Evolutionary conservation across 345 rosid species (phyloP), one percentile per base, ranked within the genome.

Genomic region (Camelina neglecta): DNA sequence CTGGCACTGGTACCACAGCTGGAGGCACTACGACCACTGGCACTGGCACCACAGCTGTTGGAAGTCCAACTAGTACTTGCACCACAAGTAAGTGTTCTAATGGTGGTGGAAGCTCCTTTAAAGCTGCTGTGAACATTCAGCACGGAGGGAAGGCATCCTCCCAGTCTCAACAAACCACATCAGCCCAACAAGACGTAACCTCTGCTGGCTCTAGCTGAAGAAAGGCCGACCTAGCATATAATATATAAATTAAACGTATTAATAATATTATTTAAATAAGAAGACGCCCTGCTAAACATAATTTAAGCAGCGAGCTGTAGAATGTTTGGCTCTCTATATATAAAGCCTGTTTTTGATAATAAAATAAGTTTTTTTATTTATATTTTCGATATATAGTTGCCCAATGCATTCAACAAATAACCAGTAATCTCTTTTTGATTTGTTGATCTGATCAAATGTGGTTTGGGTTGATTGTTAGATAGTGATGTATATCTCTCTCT

Each of bases 281-380:
- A 45, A 33, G 47, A 71, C 11, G 75, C 49, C 58, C 39, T 71
- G 49, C 59, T 33, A 8, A 18, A 29, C 47, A 18, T 57, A 44
- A 44, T 59, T 20, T 47, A 10, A 71, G 57, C 75, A 59, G 67
- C 36, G 66, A 59, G 75, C 58, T 5, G 11, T 71, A 71, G 58
- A 59, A 59, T 48, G 9, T 8, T 16, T 48, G 59, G 67, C 75
- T 71, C 35, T 0, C 29, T 26, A 26, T 49, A 8, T 59, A 18
- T 45, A 44, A 20, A 20, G 55, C 74, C 44, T 44, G 12, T 35
- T 49, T 69, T 44, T 8, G 18, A 45, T 57, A 70, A 18, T 31
- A 58, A n/a, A 26, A 31, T 41, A 11, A 10, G 44, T 41, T 9
- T 41, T 39, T 39, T 3, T 10, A 39, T 3, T 41, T 11, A 10